phyloP scores from a whole-genome alignment of 2,329 filamentous ascomycete species.

The Cercospora canescens region DNA sequence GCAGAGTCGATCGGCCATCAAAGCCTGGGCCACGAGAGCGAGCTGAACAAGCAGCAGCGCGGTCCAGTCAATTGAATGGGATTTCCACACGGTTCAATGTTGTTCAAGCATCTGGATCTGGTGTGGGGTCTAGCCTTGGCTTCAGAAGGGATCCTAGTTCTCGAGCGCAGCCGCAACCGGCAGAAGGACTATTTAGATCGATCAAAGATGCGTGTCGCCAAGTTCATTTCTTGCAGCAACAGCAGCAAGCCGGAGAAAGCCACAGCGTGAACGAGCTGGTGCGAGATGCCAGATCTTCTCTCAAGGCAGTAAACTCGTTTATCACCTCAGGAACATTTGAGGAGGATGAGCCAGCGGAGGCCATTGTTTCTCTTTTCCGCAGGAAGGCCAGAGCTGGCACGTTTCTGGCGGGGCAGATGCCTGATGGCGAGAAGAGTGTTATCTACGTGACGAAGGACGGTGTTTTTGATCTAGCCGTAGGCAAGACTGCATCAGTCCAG shows the following conservation, averaged over 20 bases:
- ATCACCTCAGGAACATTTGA: slow-evolving; percentile 21
- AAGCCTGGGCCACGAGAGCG: slow-evolving; percentile 6
- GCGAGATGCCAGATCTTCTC: slow-evolving; percentile 8
- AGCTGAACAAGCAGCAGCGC: not conserved
- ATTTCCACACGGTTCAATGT: slow-evolving; percentile 1
- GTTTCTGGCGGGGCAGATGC: slow-evolving; percentile 14
- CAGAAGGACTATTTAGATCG: slow-evolving; percentile 8
- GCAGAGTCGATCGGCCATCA: not conserved
- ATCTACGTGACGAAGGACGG: slow-evolving; percentile 20
- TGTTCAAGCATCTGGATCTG: not conserved
- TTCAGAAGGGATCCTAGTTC: slow-evolving; percentile 6
- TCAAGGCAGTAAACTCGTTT: slow-evolving; percentile 18
- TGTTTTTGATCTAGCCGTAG: slow-evolving; percentile 14
- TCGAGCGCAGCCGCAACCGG: slow-evolving; percentile 6
- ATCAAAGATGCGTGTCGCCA: slow-evolving; percentile 24
- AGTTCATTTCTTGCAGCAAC: slow-evolving; percentile 20
- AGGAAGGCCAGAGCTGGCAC: slow-evolving; percentile 21
- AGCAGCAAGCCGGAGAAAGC: slow-evolving; percentile 18
- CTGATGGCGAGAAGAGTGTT: slow-evolving; percentile 14
- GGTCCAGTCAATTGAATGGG: not conserved
- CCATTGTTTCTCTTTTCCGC: slow-evolving; percentile 19
- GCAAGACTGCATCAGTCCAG: not conserved
- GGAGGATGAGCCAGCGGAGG: slow-evolving; percentile 19
- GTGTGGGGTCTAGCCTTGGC: not conserved
- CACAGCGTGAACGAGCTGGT: slow-evolving; percentile 17